phyloP scores from a whole-genome alignment of 202 grass and related monocot species.

The Digitaria exilis region DNA sequence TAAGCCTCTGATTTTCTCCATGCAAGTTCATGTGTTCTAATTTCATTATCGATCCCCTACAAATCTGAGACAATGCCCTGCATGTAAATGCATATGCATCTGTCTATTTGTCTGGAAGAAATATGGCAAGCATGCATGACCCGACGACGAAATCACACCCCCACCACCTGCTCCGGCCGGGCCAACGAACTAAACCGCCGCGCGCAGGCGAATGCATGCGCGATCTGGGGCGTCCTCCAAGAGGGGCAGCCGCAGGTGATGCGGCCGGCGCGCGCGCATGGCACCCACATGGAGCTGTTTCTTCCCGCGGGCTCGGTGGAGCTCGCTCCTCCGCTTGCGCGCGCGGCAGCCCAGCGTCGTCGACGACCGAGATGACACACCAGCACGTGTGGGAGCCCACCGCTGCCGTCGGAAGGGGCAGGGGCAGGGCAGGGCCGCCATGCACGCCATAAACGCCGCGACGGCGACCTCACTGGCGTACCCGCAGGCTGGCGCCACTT shows the following conservation, averaged over 20 bases:
- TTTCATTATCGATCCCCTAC: background rate
- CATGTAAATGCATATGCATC: background rate
- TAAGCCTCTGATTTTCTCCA: background rate
- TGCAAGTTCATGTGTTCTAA: background rate
- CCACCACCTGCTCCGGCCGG: background rate
- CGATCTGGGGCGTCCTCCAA: background rate
- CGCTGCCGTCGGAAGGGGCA: background rate
- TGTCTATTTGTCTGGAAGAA: background rate
- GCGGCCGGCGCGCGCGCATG: background rate
- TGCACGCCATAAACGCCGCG: conserved; percentile 48
- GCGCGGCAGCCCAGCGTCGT: background rate
- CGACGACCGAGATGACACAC: background rate
- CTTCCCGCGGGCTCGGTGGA: background rate
- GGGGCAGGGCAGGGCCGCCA: background rate
- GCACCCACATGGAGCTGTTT: conserved; percentile 40
- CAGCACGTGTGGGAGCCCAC: conserved; percentile 46
- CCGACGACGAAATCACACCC: background rate
- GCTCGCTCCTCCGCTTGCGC: background rate
- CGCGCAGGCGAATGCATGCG: background rate
- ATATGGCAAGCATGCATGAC: background rate
- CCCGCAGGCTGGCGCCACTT: background rate
- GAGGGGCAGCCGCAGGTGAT: background rate
- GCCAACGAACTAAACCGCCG: conserved; percentile 43
- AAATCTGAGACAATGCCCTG: background rate
- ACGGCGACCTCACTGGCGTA: conserved; percentile 46